A percentile compares a stretch with the other conserved stretches of the same genome.
Evolutionary conservation across 2,329 filamentous ascomycete genomes (phyloP).

Genomic region (Colletotrichum salicis): DNA sequence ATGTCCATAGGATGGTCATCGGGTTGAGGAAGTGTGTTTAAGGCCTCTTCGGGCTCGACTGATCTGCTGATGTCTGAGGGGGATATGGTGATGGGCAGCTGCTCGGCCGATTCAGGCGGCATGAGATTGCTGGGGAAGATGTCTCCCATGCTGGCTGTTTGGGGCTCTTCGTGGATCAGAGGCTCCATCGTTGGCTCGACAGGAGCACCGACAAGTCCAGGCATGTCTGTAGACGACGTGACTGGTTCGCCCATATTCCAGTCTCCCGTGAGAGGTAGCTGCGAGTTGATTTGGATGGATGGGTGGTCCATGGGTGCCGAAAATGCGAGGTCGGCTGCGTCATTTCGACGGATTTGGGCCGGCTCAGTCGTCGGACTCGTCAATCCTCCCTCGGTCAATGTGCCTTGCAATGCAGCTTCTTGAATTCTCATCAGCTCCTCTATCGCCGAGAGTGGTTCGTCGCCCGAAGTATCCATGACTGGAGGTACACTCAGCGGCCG

Average conservation of each 20-base stretch:
- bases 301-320: slow-evolving; percentile 10
- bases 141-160: slow-evolving; percentile 32
- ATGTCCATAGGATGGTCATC: slow-evolving; percentile 22
- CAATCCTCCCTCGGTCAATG: background rate
- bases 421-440: slow-evolving; percentile 31
- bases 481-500: background rate
- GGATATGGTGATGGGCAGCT: slow-evolving; percentile 48
- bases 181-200: background rate
- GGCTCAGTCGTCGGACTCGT: background rate
- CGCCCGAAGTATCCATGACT: slow-evolving; percentile 14
- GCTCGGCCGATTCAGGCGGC: slow-evolving; percentile 35
- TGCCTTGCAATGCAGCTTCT: slow-evolving; percentile 19
- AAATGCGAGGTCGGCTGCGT: background rate
- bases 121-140: slow-evolving; percentile 37
- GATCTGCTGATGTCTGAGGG: slow-evolving; percentile 50
- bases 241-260: slow-evolving; percentile 13
- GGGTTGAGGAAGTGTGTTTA: slow-evolving; percentile 24
- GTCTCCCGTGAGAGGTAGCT: slow-evolving; percentile 13
- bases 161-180: background rate
- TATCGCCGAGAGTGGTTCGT: slow-evolving; percentile 29
- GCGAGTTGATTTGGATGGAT: slow-evolving; percentile 30
- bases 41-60: slow-evolving; percentile 39
- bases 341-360: slow-evolving; percentile 5
- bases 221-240: slow-evolving; percentile 26
- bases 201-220: slow-evolving; percentile 12